A percentile compares a stretch with the other conserved stretches of the same genome.
Conservation (phyloP, 140 eudicot species). For the Stevia rebaudiana region DNA sequence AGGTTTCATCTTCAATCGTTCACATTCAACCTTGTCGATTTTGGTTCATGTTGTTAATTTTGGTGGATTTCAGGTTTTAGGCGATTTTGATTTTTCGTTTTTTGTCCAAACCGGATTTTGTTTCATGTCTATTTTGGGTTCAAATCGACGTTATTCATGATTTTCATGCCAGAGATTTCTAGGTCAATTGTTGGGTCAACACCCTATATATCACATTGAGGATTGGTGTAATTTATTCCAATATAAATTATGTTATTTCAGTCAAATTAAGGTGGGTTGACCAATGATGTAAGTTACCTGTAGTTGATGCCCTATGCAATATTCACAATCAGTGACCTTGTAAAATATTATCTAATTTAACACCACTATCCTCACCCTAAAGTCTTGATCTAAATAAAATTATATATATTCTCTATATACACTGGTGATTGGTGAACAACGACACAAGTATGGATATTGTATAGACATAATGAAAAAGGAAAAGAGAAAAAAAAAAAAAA, state of each 20-base stretch:
- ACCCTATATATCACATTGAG: not conserved
- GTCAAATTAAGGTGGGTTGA: not conserved
- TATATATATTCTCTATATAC: not conserved
- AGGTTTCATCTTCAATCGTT: too few species aligned
- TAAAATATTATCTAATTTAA: not conserved
- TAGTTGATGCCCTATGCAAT: not conserved
- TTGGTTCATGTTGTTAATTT: too few species aligned
- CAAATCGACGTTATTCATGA: too few species aligned
- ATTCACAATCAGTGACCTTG: not conserved
- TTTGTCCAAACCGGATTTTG: too few species aligned
- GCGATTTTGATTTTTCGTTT: too few species aligned
- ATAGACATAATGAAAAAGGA: not conserved
- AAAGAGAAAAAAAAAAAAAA: not conserved
- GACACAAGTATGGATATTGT: constrained; percentile 1
- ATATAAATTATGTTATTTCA: not conserved
- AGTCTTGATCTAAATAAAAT: not conserved
- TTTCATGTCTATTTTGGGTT: too few species aligned
- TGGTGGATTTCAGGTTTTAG: too few species aligned
- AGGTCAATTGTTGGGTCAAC: not conserved
- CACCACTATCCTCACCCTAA: not conserved
- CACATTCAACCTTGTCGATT: too few species aligned
- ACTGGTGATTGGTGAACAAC: not conserved
- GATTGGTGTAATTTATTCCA: not conserved
- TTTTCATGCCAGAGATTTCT: too few species aligned
- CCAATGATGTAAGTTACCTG: not conserved